Evolutionary conservation across 2,329 filamentous ascomycete species (phyloP), one percentile per base, ranked within the genome.

Genomic region (Colletotrichum coccodes): DNA sequence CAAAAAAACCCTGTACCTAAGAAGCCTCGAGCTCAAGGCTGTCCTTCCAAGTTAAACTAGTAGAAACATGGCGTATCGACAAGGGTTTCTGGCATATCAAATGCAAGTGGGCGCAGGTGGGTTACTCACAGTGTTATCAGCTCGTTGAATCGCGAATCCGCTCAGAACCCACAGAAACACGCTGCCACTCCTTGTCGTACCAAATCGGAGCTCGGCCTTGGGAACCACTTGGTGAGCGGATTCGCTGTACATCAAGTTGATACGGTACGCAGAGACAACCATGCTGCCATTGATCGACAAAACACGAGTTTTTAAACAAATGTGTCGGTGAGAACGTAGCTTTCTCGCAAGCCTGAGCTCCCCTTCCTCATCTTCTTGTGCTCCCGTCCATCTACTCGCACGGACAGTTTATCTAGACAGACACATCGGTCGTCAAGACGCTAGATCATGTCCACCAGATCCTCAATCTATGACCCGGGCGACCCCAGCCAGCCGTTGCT

Each of bases 401-500:
- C 18, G 11, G 42, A 18, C 12, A 30, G 16, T 30, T n/a, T 14
- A n/a, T n/a, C n/a, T n/a, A n/a, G n/a, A n/a, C n/a, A 4, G 21
- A 18, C 26, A 36, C 0, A 23, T n/a, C 21, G 8, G 3, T 36
- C 12, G 21, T n/a, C 26, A 18, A 18, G n/a, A 14, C 40, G 11
- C n/a, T 8, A 18, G 12, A 32, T 21, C 8, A 69, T 69, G 66
- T 69, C 62, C 23, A 40, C 66, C 18, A 42, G 54, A 14, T 69
- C 66, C 5, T 65, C 66, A 9, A 60, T 69, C 18, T 49, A 66
- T 42, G 66, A 69, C 36, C 66, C 66, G 11, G 61, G 47, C 56
- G 66, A 69, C 18, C 44, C 62, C 28, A 53, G 53, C 34, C 54
- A 65, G 61, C 66, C 66, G 21, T 21, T 69, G 5, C 61, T 69